Conservation (phyloP, 78 protist species). For the Chrysochromulina tobinii region DNA sequence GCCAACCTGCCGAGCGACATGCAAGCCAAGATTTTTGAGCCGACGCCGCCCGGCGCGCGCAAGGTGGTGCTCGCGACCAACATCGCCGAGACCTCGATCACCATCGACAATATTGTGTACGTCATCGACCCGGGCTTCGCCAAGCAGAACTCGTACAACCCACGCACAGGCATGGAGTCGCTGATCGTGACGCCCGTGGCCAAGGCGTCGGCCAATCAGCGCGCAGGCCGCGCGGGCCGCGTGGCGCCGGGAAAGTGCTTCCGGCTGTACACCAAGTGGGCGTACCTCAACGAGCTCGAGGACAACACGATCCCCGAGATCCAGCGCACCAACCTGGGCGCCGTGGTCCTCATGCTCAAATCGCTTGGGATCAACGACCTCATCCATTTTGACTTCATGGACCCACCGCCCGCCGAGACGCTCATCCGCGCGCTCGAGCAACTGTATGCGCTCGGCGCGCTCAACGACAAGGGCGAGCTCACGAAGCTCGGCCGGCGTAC, state of each 20-base stretch:
- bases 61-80: constrained; percentile 98
- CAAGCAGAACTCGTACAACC: constrained; percentile 90
- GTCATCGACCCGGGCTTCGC: constrained; percentile 96
- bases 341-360: constrained; percentile 91
- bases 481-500: constrained; percentile 94
- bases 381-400: constrained; percentile 96
- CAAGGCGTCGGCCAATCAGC: constrained; percentile 88
- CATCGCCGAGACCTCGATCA: constrained; percentile 97
- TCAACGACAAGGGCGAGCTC: constrained; percentile 94
- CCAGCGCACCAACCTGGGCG: constrained; percentile 95
- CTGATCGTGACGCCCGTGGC: constrained; percentile 92
- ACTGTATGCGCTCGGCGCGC: constrained; percentile 80
- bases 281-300: constrained; percentile 89
- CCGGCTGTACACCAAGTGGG: constrained; percentile 93
- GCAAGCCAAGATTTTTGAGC: constrained; percentile 82
- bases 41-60: constrained; percentile 92
- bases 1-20: constrained; percentile 94
- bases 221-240: constrained; percentile 98
- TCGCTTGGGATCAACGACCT: constrained; percentile 95
- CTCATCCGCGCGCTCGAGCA: constrained; percentile 94
- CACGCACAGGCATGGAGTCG: constrained; percentile 95
- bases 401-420: constrained; percentile 98
- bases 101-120: constrained; percentile 90
- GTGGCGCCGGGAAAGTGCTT: constrained; percentile 96
- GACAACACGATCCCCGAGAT: constrained; percentile 95